These are phyloP conservation scores for Populus davidiana DNA, from an alignment of 345 rosid genomes.

Conservation along the genomic window DNA sequence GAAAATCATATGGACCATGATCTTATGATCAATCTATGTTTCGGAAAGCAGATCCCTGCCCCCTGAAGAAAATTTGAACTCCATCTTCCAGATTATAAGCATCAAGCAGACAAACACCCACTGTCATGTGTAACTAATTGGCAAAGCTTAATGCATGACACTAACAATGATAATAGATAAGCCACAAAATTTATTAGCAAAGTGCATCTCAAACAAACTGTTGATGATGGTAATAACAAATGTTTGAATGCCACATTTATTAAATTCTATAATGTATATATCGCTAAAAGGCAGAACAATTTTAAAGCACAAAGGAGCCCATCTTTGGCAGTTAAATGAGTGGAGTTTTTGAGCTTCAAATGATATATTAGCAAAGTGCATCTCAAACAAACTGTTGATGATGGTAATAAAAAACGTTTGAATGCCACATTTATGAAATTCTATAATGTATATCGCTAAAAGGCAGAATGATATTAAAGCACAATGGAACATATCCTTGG, in stretches of 20 bases:
- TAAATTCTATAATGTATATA: not conserved
- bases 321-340: not conserved
- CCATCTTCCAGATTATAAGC: not conserved
- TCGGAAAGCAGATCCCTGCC: not conserved
- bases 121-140: not conserved
- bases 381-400: not conserved
- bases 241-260: not conserved
- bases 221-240: not conserved
- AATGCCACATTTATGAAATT: not conserved
- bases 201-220: not conserved
- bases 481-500: not conserved
- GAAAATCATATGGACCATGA: not conserved
- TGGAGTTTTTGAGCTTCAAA: not conserved
- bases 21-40: not conserved
- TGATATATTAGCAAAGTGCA: slow-evolving; percentile 21
- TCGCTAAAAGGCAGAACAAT: not conserved
- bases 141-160: not conserved
- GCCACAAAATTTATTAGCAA: not conserved
- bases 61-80: not conserved
- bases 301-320: not conserved
- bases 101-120: not conserved
- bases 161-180: not conserved
- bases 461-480: not conserved
- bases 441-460: not conserved
- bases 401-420: not conserved